Base-by-base conservation (phyloP, 1,284 basidiomycete genomes). In the Malassezia sp. region DNA sequence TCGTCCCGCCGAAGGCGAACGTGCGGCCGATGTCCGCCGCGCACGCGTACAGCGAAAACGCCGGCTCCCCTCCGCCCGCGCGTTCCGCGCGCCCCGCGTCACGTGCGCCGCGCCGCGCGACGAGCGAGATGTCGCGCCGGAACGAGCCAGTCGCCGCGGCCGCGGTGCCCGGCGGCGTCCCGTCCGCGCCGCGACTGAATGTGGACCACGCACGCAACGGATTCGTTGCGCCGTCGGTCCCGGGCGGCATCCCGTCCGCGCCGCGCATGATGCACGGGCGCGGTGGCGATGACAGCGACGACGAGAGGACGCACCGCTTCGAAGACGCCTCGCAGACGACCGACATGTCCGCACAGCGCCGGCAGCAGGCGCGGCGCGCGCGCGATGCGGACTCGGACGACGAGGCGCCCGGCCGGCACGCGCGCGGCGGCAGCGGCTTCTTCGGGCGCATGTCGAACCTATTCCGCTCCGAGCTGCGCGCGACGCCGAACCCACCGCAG, bases 381-480 rank as follows among this genome's bases (percentile, higher is more conserved):
- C 53, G 50, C 12, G 30, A 37, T 10, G 35, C 38, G 32, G 24
- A 24, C 21, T 44, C 38, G 28, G 53, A 56, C 17, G 47, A 51
- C 17, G 51, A 44, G 4, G 24, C 34, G 34, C 32, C 22, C 27
- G 8, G 28, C 12, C n/a, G n/a, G n/a, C 27, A 37, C n/a, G 27
- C 33, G 9, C 30, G 34, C 31, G 21, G 53, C 34, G 42, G 55
- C 11, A 51, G 33, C 12, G 57, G 57, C 35, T 59, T 69, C 42
- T 57, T 69, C 18, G 58, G 61, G 36, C 56, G 58, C 20, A 41
- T 69, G 29, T 57, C 61, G 43, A 56, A 56, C 23, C 61, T 69
- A 41, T 69, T 69, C 63, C 61, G 60, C 54, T 56, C 62, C 34
- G 66, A 69, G 26, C 37, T 66, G 10, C 50, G 49, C 32, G 54